These are phyloP conservation scores for Pythium monospermum DNA, from an alignment of 352 stramenopile genomes.

Conservation along the genomic window DNA sequence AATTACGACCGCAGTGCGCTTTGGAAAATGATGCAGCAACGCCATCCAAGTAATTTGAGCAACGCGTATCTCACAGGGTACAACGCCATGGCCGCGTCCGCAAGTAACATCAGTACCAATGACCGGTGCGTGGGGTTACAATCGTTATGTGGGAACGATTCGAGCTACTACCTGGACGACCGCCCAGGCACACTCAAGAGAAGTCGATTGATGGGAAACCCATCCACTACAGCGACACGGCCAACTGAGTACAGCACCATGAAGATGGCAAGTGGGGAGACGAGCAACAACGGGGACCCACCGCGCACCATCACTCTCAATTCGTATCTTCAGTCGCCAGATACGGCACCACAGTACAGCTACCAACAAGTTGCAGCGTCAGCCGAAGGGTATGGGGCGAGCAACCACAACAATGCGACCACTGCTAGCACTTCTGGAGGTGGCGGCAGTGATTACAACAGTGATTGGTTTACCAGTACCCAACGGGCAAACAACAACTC, in stretches of 20 bases:
- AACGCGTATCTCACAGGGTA: slow-evolving; percentile 15
- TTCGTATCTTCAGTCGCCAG: slow-evolving; percentile 13
- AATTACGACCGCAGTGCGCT: slow-evolving; percentile 54
- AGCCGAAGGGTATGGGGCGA: slow-evolving; percentile 1
- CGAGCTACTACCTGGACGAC: too few relatives aligned
- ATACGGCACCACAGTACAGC: slow-evolving; percentile 4
- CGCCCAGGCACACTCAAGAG: too few relatives aligned
- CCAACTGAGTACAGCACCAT: too few relatives aligned
- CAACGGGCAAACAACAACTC: slow-evolving; percentile 1
- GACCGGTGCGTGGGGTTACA: slow-evolving; percentile 4
- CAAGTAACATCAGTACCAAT: background rate
- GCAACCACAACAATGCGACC: background rate
- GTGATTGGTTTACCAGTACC: slow-evolving; percentile 18
- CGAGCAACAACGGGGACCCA: background rate
- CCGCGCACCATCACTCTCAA: slow-evolving; percentile 6
- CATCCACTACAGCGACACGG: too few relatives aligned
- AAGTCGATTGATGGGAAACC: too few relatives aligned
- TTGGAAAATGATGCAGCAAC: slow-evolving; percentile 42
- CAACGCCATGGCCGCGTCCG: slow-evolving; percentile 5
- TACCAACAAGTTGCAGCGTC: background rate
- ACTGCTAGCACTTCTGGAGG: background rate
- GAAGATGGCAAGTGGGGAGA: background rate
- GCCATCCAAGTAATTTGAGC: slow-evolving; percentile 22
- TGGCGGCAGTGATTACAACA: slow-evolving; percentile 4
- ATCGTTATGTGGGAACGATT: slow-evolving; percentile 1